A percentile compares a stretch with the other conserved stretches of the same genome.
Conservation (phyloP, 495 filamentous ascomycete species). For the Umbilicaria muhlenbergii region DNA sequence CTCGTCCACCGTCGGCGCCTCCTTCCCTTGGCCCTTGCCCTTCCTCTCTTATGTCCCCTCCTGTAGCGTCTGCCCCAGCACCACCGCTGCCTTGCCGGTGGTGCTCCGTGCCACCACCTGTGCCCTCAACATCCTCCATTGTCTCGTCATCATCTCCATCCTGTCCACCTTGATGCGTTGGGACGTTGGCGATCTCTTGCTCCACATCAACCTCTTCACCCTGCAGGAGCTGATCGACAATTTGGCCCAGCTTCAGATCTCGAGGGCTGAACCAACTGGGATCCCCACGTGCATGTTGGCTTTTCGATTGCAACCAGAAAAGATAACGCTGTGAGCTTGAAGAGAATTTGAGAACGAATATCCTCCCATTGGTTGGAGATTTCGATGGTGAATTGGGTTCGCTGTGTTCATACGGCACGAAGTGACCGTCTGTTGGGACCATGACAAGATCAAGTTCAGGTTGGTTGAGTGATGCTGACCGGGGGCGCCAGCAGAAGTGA, state of each 20-base stretch:
- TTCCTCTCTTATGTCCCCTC: constrained; percentile 79
- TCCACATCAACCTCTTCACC: constrained; percentile 83
- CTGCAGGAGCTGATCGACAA: constrained; percentile 69
- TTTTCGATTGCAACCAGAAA: constrained; percentile 90
- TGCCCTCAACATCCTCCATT: constrained; percentile 72
- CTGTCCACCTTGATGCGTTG: constrained; percentile 25
- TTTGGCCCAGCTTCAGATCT: constrained; percentile 65
- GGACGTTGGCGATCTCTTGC: constrained; percentile 52
- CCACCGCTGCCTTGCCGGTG: constrained; percentile 53
- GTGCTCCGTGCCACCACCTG: constrained; percentile 36
- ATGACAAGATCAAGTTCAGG: constrained; percentile 75
- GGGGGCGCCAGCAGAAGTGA: constrained; percentile 91
- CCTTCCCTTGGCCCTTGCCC: constrained; percentile 77
- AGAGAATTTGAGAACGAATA: constrained; percentile 86
- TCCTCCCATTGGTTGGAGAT: constrained; percentile 64
- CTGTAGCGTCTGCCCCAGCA: constrained; percentile 71
- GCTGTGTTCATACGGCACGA: constrained; percentile 56
- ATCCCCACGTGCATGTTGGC: constrained; percentile 59
- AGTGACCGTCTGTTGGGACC: constrained; percentile 77
- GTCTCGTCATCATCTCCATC: constrained; percentile 51
- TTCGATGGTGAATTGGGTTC: constrained; percentile 32
- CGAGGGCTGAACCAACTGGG: constrained; percentile 63
- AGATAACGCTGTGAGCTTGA: constrained; percentile 85
- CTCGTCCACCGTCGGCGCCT: constrained; percentile 91
- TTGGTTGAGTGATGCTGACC: constrained; percentile 42